Evolutionary conservation across 208 protist species (phyloP).

Genomic region (Phytomonas sp.): DNA sequence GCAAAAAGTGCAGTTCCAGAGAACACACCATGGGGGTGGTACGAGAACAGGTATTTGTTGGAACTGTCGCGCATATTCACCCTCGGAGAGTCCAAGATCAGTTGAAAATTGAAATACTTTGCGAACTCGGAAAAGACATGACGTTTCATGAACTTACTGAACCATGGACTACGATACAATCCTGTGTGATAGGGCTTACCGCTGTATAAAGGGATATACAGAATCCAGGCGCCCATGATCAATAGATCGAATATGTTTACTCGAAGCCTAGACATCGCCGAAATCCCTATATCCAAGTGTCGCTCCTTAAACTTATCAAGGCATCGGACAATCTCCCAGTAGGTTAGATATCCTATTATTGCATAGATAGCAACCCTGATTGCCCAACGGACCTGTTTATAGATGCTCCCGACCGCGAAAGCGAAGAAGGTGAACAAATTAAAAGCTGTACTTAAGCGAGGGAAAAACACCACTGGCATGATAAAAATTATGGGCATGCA

Average conservation of each 20-base stretch:
- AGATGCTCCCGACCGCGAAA: conserved; percentile 26
- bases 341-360: conserved; percentile 45
- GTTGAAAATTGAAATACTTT: conserved; percentile 61
- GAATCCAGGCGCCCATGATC: conserved; percentile 33
- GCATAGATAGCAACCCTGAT: conserved; percentile 38
- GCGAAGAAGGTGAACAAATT: conserved; percentile 12
- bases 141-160: conserved; percentile 40
- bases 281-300: neutral
- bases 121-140: conserved; percentile 53
- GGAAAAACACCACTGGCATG: conserved; percentile 25
- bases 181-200: conserved; percentile 57
- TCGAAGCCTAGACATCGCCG: conserved; percentile 10
- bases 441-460: conserved; percentile 42
- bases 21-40: conserved; percentile 81
- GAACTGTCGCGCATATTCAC: conserved; percentile 40
- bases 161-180: conserved; percentile 30
- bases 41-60: conserved; percentile 62
- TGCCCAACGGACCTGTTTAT: conserved; percentile 25
- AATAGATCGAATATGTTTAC: conserved; percentile 25
- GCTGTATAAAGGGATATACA: conserved; percentile 54
- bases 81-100: conserved; percentile 47
- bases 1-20: conserved; percentile 60
- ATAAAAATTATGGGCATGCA: conserved; percentile 17
- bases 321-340: conserved; percentile 27
- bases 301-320: neutral